Conservation (phyloP, 108 stramenopile genomes). For the Cyclotella distinguenda region DNA sequence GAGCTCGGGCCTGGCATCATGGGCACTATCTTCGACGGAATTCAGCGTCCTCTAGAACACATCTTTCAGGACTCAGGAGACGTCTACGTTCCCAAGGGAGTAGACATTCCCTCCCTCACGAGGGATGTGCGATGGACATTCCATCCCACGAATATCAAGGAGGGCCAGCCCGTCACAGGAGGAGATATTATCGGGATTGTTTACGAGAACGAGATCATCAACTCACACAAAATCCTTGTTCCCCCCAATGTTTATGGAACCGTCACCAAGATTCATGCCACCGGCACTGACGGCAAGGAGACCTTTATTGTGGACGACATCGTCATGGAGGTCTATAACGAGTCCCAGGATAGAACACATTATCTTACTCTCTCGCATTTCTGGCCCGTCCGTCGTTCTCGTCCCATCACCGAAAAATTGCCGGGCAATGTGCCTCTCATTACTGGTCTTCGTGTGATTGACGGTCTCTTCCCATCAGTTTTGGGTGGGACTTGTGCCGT, state of each 20-base stretch:
- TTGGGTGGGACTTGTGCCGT: conserved; percentile 99
- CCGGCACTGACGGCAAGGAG: conserved; percentile 94
- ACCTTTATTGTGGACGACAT: conserved; percentile 92
- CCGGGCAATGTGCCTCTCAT: conserved; percentile 97
- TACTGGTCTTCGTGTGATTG: conserved; percentile 98
- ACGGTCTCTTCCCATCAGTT: conserved; percentile 98
- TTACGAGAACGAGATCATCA: conserved; percentile 98
- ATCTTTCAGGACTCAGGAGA: conserved; percentile 87
- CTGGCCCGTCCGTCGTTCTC: conserved; percentile 99
- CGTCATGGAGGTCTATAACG: conserved; percentile 98
- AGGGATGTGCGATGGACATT: conserved; percentile 92
- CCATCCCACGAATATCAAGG: conserved; percentile 87
- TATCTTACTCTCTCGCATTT: conserved; percentile 93
- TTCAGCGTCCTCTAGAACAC: conserved; percentile 97
- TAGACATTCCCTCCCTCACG: conserved; percentile 93
- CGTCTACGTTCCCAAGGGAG: conserved; percentile 97
- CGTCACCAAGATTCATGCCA: conserved; percentile 93
- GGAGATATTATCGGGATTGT: conserved; percentile 96
- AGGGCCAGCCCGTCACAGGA: conserved; percentile 91
- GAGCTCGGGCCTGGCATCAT: conserved; percentile 99
- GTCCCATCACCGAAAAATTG: conserved; percentile 97
- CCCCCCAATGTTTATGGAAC: conserved; percentile 98
- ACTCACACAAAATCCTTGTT: conserved; percentile 96
- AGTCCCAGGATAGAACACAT: conserved; percentile 83
- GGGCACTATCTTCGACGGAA: conserved; percentile 99